Evolutionary conservation across 805 yeast species (phyloP), one percentile per base, ranked within the genome.

Genomic region (Dipodascopsis uninucleata): DNA sequence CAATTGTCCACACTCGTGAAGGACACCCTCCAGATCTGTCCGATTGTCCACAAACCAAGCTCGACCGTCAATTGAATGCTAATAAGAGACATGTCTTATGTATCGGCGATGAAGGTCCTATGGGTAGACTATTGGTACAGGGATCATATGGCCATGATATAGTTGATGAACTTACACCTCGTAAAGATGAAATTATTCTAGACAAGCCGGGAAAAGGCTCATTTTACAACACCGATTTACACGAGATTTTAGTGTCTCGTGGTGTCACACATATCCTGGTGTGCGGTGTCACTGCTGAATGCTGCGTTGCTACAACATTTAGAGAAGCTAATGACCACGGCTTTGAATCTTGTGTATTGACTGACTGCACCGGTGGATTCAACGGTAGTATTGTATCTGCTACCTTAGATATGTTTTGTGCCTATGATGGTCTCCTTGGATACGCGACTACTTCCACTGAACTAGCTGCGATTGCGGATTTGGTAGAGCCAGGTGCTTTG

Each of bases 131-230:
- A 7, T 49, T 63, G 16, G 63, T 63, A 20, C 51, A 61, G 16
- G 65, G 65, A 5, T 63, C 61, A 33, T 61, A 61, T 39, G 66
- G 67, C 1, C 67, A 63, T 35, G 67, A 61, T 37, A 61, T 63
- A 4, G 57, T 63, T 24, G 65, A 63, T 38, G 64, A 58, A 24
- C 46, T 63, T 23, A 60, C 47, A 28, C 67, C 67, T 8, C 35
- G 57, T 18, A 28, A 40, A 28, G 46, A 53, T 12, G 67, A 63
- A 42, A 39, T 59, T 16, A 56, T 62, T 7, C 55, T 63, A 24
- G 67, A 63, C 45, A 63, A 63, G 38, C 65, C 67, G 3, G 67
- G 65, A 14, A 62, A 63, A 41, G 66, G 66, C 9, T 58, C 61
- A 1, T 63, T 63, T 41, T 62, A 59, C 45, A 62, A 63, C 49